phyloP scores from a whole-genome alignment of 306 rosid genomes.

The Vachellia pachyceras region DNA sequence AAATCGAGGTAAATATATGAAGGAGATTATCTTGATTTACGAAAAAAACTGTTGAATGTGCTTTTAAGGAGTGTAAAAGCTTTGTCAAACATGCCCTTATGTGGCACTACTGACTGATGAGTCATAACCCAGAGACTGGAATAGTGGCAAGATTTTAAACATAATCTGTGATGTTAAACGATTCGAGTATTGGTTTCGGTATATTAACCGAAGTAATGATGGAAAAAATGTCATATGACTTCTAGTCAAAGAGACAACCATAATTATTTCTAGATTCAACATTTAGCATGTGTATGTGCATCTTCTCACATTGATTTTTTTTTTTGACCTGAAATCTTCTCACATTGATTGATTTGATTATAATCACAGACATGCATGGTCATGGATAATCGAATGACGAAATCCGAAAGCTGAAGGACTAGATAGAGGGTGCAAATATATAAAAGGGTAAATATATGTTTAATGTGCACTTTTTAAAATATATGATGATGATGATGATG shows the following conservation, averaged over 20 bases:
- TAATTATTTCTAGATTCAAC: neutral
- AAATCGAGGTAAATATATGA: too few relatives aligned
- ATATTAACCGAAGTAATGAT: neutral
- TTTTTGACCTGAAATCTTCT: too few relatives aligned
- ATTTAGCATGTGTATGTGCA: too few relatives aligned
- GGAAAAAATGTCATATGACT: neutral
- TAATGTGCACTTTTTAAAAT: neutral
- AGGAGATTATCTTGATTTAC: too few relatives aligned
- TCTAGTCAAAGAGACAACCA: neutral
- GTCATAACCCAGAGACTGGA: neutral
- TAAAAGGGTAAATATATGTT: neutral
- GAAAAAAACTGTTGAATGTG: too few relatives aligned
- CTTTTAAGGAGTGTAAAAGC: too few relatives aligned
- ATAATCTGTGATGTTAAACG: neutral
- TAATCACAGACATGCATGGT: slow-evolving; percentile 12
- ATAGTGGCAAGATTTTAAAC: neutral
- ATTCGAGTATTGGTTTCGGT: neutral
- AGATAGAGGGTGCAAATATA: neutral
- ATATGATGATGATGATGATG: neutral
- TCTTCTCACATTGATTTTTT: too few relatives aligned
- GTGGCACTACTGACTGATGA: neutral
- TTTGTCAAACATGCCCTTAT: too few relatives aligned
- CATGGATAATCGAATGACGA: neutral
- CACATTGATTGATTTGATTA: slow-evolving; percentile 34
- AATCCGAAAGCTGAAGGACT: neutral